A percentile compares a stretch with the other conserved stretches of the same genome.
Conservation (phyloP, 176 grass and related monocot genomes). For the Microstegium vimineum region DNA sequence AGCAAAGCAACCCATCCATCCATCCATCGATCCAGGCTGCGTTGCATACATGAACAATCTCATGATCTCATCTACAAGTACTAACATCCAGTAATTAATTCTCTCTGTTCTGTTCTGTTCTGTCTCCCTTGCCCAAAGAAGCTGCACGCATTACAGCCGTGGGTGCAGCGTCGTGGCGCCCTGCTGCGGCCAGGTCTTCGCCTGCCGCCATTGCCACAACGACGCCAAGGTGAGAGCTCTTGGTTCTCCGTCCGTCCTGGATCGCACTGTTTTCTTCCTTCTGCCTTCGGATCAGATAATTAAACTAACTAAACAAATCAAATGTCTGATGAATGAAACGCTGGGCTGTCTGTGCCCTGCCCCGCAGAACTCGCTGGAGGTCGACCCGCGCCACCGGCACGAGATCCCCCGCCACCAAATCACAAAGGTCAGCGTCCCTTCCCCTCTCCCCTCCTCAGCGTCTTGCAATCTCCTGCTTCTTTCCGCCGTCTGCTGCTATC, state of each 20-base stretch:
- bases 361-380: constrained; percentile 59
- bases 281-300: background rate
- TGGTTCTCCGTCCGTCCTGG: background rate
- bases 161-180: constrained; percentile 69
- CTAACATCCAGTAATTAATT: too few species aligned
- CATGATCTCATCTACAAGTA: background rate
- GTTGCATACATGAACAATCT: too few species aligned
- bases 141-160: constrained; percentile 70
- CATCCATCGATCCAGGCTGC: too few species aligned
- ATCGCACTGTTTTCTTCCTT: background rate
- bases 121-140: background rate
- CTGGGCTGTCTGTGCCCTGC: too few species aligned
- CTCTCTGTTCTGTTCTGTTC: background rate
- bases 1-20: background rate
- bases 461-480: background rate
- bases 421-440: constrained; percentile 48
- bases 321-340: too few species aligned
- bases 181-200: constrained; percentile 79
- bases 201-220: constrained; percentile 90
- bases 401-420: constrained; percentile 71
- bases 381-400: constrained; percentile 48
- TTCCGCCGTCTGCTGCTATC: background rate
- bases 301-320: too few species aligned
- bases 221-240: constrained; percentile 78
- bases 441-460: background rate